phyloP scores from a whole-genome alignment of 495 filamentous ascomycete genomes.

The Lichenothelia convexa region DNA sequence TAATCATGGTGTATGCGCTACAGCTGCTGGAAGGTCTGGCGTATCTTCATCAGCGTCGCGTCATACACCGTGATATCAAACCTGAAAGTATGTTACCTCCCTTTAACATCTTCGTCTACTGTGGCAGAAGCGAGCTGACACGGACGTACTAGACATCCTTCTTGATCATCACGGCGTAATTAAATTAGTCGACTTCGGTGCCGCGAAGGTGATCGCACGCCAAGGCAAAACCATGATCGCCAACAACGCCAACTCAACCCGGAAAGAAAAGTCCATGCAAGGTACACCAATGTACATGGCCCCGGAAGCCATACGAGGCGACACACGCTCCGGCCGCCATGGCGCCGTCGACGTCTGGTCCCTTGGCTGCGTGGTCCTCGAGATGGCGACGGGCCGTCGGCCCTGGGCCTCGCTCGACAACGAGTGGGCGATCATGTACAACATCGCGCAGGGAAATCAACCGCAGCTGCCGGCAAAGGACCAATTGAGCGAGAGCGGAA shows the following conservation, averaged over 20 bases:
- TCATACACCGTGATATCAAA: slow-evolving; percentile 95
- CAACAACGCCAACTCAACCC: slow-evolving; percentile 32
- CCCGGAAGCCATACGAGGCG: slow-evolving; percentile 90
- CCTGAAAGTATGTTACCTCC: slow-evolving; percentile 58
- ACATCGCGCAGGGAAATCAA: slow-evolving; percentile 90
- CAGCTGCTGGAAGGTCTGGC: slow-evolving; percentile 91
- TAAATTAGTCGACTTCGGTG: slow-evolving; percentile 97
- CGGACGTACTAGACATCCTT: slow-evolving; percentile 55
- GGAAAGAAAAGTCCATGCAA: slow-evolving; percentile 64
- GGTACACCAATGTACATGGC: slow-evolving; percentile 99
- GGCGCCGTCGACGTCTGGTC: slow-evolving; percentile 97
- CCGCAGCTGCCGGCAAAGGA: slow-evolving; percentile 66
- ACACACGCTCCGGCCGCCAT: slow-evolving; percentile 47
- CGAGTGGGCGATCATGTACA: slow-evolving; percentile 99
- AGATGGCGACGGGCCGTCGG: slow-evolving; percentile 90
- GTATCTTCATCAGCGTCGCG: slow-evolving; percentile 76
- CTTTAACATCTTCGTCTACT: neutral
- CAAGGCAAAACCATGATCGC: slow-evolving; percentile 70
- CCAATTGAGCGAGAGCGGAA: slow-evolving; percentile 65
- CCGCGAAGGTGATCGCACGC: slow-evolving; percentile 90
- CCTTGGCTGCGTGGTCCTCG: slow-evolving; percentile 85
- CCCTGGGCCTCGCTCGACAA: slow-evolving; percentile 97
- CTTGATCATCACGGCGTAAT: slow-evolving; percentile 96
- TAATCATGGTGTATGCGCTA: slow-evolving; percentile 92
- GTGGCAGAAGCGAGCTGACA: slow-evolving; percentile 9